Evolutionary conservation across 2,329 filamentous ascomycete species (phyloP), one percentile per base, ranked within the genome.

Genomic region (Xylariaceae sp.): DNA sequence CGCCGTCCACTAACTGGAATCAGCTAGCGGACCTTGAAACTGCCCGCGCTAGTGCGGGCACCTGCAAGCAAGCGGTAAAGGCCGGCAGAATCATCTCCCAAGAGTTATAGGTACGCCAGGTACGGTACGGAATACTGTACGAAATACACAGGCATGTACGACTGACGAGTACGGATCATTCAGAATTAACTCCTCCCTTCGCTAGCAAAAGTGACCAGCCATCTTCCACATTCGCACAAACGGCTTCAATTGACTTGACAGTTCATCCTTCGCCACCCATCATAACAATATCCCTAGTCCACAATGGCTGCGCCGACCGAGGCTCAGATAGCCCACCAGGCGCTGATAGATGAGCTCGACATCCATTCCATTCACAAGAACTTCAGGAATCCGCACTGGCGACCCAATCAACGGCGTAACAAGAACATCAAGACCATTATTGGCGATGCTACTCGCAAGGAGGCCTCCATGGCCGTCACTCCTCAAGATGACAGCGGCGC

Each of bases 401-500:
- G 90, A 71, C 91, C 94, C 13, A 91, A 93, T 66, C 88, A 92
- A 75, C 92, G 94, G 55, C 90, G 94, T 75, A 99, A 99, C 84
- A 99, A 99, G 80, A 97, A 96, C 75, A 88, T 97, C 76, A 97
- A 97, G 76, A 90, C 96, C 69, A 94, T 99, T 63, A 82, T 99
- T 62, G 89, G 91, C 61, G 94, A 99, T 70, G 90, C 89, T 10
- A 85, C 89, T 18, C 88, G 91, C 67, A 90, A 89, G 71, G 93
- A 97, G 78, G 90, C 91, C n/a, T 96, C 92, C 2, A 82, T 90
- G 42, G 81, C 92, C 70, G 90, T 88, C 13, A 96, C 84, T 1
- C 82, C 90, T 0, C 88, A 90, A 72, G 88, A 88, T 70, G 72
- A 76, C 67, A 92, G 88, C 70, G 92, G 92, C 66, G 82, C 85